These are phyloP conservation scores for Chytridiales sp. DNA, from an alignment of 371 early-diverging fungal species.

Conservation along the genomic window DNA sequence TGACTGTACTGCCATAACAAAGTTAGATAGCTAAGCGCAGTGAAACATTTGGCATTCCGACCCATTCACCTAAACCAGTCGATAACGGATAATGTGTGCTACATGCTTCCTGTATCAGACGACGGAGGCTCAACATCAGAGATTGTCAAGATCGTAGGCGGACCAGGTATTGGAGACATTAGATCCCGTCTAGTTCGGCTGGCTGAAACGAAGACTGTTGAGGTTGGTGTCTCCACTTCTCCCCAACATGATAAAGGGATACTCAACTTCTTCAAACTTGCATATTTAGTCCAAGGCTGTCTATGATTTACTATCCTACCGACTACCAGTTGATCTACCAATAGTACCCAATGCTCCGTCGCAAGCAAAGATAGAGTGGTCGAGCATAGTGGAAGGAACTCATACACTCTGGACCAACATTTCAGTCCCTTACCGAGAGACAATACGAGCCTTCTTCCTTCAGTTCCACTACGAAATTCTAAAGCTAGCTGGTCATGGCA, in stretches of 20 bases:
- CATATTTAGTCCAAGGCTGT: slow-evolving; percentile 53
- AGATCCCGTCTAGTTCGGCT: slow-evolving; percentile 61
- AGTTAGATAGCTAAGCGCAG: too few species aligned
- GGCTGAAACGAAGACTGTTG: slow-evolving; percentile 46
- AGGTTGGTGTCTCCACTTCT: slow-evolving; percentile 21
- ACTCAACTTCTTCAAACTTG: neutral
- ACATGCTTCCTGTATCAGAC: slow-evolving; percentile 71
- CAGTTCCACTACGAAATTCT: slow-evolving; percentile 67
- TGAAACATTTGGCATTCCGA: too few species aligned
- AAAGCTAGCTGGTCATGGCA: slow-evolving; percentile 48
- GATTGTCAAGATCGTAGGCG: slow-evolving; percentile 64
- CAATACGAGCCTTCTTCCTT: slow-evolving; percentile 69
- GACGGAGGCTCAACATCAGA: slow-evolving; percentile 57
- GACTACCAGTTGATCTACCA: slow-evolving; percentile 55
- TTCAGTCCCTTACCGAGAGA: slow-evolving; percentile 56
- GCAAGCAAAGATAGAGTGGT: slow-evolving; percentile 65
- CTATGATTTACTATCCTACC: slow-evolving; percentile 63
- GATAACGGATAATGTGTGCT: slow-evolving; percentile 61
- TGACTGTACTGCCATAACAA: neutral
- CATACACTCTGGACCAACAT: slow-evolving; percentile 42
- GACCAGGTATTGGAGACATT: slow-evolving; percentile 71
- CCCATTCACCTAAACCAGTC: too few species aligned
- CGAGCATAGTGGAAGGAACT: slow-evolving; percentile 64
- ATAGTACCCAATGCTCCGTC: neutral
- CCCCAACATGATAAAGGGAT: neutral